These are phyloP conservation scores for Centella asiatica DNA, from an alignment of 129 eudicot genomes.

Conservation along the genomic window DNA sequence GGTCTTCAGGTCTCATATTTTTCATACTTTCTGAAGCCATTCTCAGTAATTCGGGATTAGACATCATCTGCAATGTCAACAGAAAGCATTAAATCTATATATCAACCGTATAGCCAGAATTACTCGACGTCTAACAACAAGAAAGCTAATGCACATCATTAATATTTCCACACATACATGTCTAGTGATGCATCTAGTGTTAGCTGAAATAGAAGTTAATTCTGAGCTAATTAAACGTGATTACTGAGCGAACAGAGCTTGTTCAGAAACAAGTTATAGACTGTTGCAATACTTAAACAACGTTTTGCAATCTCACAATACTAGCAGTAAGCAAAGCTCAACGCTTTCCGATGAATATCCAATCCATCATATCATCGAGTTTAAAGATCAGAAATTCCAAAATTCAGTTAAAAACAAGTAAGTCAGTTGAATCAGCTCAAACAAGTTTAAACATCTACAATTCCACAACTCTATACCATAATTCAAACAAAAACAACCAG, in stretches of 20 bases:
- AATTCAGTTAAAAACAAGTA: too few species aligned
- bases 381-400: not conserved
- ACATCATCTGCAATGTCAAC: conserved; percentile 74
- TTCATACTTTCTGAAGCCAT: conserved; percentile 96
- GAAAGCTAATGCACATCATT: not conserved
- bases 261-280: too few species aligned
- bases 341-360: too few species aligned
- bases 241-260: too few species aligned
- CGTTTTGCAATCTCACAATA: too few species aligned
- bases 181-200: too few species aligned
- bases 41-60: conserved; percentile 85
- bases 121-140: not conserved
- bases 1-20: conserved; percentile 76
- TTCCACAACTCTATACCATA: not conserved
- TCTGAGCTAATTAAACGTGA: too few species aligned
- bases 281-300: too few species aligned
- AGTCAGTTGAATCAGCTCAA: too few species aligned
- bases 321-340: too few species aligned
- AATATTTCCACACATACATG: too few species aligned
- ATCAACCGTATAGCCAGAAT: not conserved
- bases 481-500: not conserved
- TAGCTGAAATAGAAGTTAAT: too few species aligned
- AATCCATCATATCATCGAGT: not conserved
- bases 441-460: not conserved
- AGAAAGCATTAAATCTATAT: not conserved